phyloP scores from a whole-genome alignment of 345 rosid genomes.

The Populus deltoides region DNA sequence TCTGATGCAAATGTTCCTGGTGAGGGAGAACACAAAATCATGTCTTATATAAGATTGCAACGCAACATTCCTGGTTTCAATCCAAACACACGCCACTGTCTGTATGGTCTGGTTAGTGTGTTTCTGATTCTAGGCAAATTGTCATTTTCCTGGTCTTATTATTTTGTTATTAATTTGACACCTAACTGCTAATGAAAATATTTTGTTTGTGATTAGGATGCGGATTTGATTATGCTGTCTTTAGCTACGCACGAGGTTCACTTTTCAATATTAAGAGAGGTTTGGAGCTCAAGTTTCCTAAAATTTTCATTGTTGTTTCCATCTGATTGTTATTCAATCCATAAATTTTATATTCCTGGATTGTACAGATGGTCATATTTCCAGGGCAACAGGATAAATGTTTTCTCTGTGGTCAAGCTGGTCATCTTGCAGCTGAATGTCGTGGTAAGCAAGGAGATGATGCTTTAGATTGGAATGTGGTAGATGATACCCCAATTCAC shows the following conservation, averaged over 20 bases:
- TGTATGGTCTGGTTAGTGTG: slow-evolving; percentile 80
- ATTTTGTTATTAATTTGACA: not conserved
- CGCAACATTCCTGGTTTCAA: slow-evolving; percentile 79
- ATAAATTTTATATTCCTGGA: not conserved
- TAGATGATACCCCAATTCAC: slow-evolving; percentile 72
- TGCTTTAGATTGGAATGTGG: slow-evolving; percentile 40
- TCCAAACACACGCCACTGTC: slow-evolving; percentile 93
- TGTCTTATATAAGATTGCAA: slow-evolving; percentile 89
- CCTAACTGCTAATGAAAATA: not conserved
- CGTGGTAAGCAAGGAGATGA: slow-evolving; percentile 53
- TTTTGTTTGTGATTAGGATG: slow-evolving; percentile 60
- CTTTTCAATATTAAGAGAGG: slow-evolving; percentile 98
- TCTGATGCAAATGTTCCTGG: slow-evolving; percentile 97
- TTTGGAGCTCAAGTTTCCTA: slow-evolving; percentile 24
- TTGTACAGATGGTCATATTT: slow-evolving; percentile 61
- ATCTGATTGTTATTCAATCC: not conserved
- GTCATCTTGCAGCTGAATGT: slow-evolving; percentile 97
- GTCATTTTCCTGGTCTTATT: not conserved
- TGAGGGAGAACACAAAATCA: slow-evolving; percentile 98
- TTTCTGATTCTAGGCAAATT: not conserved
- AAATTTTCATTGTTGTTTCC: slow-evolving; percentile 3
- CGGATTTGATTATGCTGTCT: slow-evolving; percentile 95
- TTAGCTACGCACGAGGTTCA: slow-evolving; percentile 97
- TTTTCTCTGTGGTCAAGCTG: slow-evolving; percentile 83
- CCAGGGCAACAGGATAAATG: slow-evolving; percentile 98